phyloP scores from a whole-genome alignment of 768 basidiomycete genomes.

The Asterophora parasitica region DNA sequence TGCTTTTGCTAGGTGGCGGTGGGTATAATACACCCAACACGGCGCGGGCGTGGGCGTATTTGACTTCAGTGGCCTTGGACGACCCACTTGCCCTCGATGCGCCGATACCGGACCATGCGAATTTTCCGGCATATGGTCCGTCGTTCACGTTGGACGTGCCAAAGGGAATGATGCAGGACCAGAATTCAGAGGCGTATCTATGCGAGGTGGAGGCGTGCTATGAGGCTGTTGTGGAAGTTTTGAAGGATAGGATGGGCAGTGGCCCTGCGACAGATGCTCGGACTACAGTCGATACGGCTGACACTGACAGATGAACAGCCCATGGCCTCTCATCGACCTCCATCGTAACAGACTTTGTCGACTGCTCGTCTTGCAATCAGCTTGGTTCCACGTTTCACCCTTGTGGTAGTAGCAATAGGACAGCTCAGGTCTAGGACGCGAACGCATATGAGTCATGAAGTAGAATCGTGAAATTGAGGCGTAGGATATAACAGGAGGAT shows the following conservation, averaged over 20 bases:
- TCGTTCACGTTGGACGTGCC: conserved; percentile 81
- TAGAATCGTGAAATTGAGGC: conserved; percentile 12
- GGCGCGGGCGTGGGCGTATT: conserved; percentile 81
- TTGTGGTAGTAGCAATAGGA: too few species aligned
- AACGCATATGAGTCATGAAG: conserved; percentile 1
- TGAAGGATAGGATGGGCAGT: conserved; percentile 30
- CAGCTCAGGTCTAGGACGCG: too few species aligned
- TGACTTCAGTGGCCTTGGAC: conserved; percentile 65
- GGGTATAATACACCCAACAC: conserved; percentile 83
- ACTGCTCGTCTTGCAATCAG: too few species aligned
- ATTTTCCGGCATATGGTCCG: conserved; percentile 71
- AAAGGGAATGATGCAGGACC: conserved; percentile 67
- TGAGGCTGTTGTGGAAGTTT: conserved; percentile 24
- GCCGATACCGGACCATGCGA: conserved; percentile 71
- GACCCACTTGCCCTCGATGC: conserved; percentile 51
- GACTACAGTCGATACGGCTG: too few species aligned
- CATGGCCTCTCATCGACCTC: too few species aligned
- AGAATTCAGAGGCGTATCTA: conserved; percentile 61
- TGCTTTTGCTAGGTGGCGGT: conserved; percentile 75
- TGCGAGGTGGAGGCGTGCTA: conserved; percentile 37
- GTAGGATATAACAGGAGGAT: conserved; percentile 10
- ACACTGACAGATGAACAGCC: too few species aligned
- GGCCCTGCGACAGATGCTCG: too few species aligned
- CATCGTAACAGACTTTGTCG: too few species aligned
- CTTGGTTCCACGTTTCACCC: too few species aligned